Conservation (phyloP, 345 rosid species). For the Camelina neglecta region DNA sequence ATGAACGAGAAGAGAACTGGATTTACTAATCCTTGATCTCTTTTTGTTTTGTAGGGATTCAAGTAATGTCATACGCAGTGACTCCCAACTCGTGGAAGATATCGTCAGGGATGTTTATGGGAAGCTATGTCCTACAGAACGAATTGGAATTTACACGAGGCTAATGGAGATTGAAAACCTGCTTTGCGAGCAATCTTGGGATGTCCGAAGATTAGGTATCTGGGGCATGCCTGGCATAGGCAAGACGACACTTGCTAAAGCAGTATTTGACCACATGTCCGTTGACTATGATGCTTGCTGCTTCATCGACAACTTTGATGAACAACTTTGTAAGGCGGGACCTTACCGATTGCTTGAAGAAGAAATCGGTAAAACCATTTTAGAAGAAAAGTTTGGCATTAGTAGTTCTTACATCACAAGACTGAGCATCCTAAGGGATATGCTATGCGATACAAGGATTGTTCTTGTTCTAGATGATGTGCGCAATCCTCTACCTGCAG, state of each 20-base stretch:
- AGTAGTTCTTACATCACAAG: too few species aligned
- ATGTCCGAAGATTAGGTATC: neutral
- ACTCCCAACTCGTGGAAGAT: neutral
- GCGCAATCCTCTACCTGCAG: neutral
- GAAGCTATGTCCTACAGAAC: neutral
- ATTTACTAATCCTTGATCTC: too few species aligned
- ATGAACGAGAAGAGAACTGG: too few species aligned
- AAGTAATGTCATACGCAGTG: too few species aligned
- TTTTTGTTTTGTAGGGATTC: too few species aligned
- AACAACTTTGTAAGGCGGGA: too few species aligned
- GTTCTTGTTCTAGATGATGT: neutral
- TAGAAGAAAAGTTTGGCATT: too few species aligned
- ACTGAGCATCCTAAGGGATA: too few species aligned
- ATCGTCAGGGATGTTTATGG: neutral
- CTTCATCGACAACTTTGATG: neutral
- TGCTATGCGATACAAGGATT: too few species aligned
- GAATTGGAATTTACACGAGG: neutral
- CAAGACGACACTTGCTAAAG: neutral
- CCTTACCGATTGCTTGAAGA: too few species aligned
- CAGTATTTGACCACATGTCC: neutral
- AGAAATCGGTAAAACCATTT: too few species aligned
- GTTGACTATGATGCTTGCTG: neutral
- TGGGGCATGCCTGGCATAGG: conserved; percentile 9
- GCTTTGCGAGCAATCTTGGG: conserved; percentile 7
- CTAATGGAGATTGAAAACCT: neutral